phyloP scores from a whole-genome alignment of 1,139 yeast species.

The Groenewaldozyma sp. region DNA sequence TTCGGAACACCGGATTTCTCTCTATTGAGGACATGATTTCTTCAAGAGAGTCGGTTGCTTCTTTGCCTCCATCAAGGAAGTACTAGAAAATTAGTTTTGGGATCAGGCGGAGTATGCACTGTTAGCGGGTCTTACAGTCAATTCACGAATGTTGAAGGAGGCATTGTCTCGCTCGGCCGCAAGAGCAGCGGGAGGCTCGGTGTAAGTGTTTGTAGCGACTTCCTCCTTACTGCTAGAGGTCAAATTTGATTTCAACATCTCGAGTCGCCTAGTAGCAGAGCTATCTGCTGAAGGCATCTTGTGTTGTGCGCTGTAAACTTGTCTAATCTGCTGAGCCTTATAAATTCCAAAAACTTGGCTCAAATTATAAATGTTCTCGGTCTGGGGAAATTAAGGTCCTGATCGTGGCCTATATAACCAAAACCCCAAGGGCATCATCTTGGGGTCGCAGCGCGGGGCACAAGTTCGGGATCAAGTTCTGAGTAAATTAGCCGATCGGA shows the following conservation, averaged over 20 bases:
- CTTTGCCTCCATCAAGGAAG: conserved; percentile 48
- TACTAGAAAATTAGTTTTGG: conserved; percentile 15
- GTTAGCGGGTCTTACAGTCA: conserved; percentile 25
- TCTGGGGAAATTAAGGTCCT: too few relatives aligned
- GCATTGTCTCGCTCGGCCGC: conserved; percentile 42
- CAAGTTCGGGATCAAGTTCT: too few relatives aligned
- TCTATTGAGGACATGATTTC: conserved; percentile 40
- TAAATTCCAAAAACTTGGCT: too few relatives aligned
- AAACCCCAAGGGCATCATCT: too few relatives aligned
- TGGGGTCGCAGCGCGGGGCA: too few relatives aligned
- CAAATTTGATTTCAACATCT: neutral
- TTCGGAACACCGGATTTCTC: conserved; percentile 47
- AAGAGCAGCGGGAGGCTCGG: conserved; percentile 32
- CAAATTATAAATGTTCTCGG: too few relatives aligned
- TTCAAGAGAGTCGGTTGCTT: conserved; percentile 37
- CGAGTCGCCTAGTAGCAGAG: neutral
- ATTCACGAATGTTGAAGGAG: conserved; percentile 38
- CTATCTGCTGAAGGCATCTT: neutral
- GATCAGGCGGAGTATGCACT: neutral
- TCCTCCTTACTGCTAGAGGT: too few relatives aligned
- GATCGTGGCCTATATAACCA: too few relatives aligned
- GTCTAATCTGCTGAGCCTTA: too few relatives aligned
- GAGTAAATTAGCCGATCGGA: too few relatives aligned
- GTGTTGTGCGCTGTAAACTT: too few relatives aligned
- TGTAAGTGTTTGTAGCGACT: conserved; percentile 22